A percentile compares a stretch with the other conserved stretches of the same genome.
These are phyloP conservation scores for Mortierella sp. DNA, from an alignment of 371 early-diverging fungal genomes.

Conservation along the genomic window DNA sequence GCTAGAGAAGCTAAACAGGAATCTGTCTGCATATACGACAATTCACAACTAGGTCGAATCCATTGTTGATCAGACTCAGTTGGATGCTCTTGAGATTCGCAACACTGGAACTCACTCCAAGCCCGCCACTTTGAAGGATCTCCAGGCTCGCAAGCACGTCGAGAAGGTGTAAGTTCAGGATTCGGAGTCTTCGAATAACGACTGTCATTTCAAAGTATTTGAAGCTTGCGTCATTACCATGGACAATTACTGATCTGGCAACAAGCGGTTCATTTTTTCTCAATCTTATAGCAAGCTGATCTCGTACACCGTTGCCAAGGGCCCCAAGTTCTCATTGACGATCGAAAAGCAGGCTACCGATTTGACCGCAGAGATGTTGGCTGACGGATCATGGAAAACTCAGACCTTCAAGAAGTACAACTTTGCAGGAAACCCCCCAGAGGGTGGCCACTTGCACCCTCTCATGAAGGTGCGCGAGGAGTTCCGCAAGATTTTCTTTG, in stretches of 20 bases:
- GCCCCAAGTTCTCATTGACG: conserved; percentile 87
- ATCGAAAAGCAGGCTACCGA: conserved; percentile 95
- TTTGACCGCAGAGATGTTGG: conserved; percentile 96
- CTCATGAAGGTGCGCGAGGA: conserved; percentile 99
- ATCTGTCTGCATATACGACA: neutral
- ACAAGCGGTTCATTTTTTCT: conserved; percentile 9
- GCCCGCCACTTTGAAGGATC: conserved; percentile 81
- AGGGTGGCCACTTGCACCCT: conserved; percentile 98
- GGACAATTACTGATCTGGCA: neutral
- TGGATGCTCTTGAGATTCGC: conserved; percentile 79
- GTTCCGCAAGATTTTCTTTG: conserved; percentile 99
- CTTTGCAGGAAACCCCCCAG: conserved; percentile 92
- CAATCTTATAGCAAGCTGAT: conserved; percentile 77
- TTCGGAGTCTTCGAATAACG: too few relatives aligned
- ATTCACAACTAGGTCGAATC: conserved; percentile 67
- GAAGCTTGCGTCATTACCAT: neutral
- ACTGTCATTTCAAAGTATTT: neutral
- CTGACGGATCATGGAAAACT: conserved; percentile 93
- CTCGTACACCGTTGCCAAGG: conserved; percentile 92
- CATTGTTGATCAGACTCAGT: conserved; percentile 89
- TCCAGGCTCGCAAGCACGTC: conserved; percentile 91
- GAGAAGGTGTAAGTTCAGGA: conserved; percentile 73
- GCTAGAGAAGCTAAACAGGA: neutral
- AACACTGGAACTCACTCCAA: conserved; percentile 74
- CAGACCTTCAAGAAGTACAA: conserved; percentile 99